A percentile compares a stretch with the other conserved stretches of the same genome.
Conservation (phyloP, 192 early-diverging fungal species). For the Coemansia sp. region DNA sequence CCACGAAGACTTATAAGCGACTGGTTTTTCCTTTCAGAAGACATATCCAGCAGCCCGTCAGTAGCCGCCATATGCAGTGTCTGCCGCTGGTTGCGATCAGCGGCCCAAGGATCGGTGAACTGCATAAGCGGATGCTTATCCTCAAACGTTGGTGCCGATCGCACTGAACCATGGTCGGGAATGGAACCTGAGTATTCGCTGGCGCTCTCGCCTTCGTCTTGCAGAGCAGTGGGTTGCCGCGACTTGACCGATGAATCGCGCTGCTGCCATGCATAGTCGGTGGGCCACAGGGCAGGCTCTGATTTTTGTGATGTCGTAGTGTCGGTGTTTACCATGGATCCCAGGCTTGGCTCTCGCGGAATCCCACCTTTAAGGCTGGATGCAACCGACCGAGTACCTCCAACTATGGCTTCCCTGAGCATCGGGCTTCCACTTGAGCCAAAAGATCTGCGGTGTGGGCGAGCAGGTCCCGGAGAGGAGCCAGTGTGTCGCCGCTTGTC, state of each 20-base stretch:
- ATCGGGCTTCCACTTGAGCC: conserved; percentile 33
- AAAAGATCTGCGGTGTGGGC: conserved; percentile 20
- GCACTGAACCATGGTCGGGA: conserved; percentile 33
- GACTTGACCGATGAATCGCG: conserved; percentile 42
- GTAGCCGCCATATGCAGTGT: conserved; percentile 3
- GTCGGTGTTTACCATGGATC: conserved; percentile 22
- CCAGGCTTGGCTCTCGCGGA: conserved; percentile 32
- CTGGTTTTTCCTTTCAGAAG: neutral
- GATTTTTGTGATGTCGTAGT: conserved; percentile 18
- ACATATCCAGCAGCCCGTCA: neutral
- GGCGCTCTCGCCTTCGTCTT: conserved; percentile 29
- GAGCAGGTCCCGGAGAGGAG: conserved; percentile 19
- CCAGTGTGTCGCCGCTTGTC: conserved; percentile 32
- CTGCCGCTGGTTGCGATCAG: conserved; percentile 37
- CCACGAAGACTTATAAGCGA: conserved; percentile 20
- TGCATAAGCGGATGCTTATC: conserved; percentile 30
- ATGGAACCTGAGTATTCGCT: conserved; percentile 25
- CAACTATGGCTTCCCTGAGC: conserved; percentile 29
- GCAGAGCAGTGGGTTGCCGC: conserved; percentile 27
- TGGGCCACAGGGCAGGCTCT: conserved; percentile 20
- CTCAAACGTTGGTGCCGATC: conserved; percentile 26
- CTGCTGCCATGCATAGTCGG: conserved; percentile 32
- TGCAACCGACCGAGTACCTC: conserved; percentile 41
- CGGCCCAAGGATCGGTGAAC: conserved; percentile 49
- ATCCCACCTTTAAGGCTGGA: conserved; percentile 36